phyloP scores from a whole-genome alignment of 75 land plant species.

The Pseudotsuga menziesii region DNA sequence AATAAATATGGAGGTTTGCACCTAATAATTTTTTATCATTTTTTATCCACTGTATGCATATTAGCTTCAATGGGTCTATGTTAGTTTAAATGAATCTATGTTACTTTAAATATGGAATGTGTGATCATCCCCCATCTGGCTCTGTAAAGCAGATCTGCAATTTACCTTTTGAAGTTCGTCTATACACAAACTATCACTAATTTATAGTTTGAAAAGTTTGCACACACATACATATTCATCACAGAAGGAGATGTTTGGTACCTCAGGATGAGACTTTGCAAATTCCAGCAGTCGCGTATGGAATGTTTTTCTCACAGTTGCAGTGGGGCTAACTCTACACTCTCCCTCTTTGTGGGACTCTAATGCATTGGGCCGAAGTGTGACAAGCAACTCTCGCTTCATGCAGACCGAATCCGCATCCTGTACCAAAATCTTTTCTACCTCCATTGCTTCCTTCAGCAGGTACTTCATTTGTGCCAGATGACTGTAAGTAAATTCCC shows the following conservation, averaged over 20 bases:
- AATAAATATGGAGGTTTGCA: too few species aligned
- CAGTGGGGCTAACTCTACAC: neutral
- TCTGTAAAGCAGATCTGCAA: too few species aligned
- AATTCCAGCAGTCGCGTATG: conserved; percentile 52
- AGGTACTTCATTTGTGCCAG: conserved; percentile 78
- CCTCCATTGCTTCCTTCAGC: conserved; percentile 58
- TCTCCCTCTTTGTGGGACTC: conserved; percentile 10
- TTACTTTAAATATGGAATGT: too few species aligned
- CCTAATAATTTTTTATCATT: too few species aligned
- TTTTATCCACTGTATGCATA: too few species aligned
- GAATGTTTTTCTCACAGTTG: conserved; percentile 46
- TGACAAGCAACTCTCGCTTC: conserved; percentile 54
- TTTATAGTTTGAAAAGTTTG: too few species aligned
- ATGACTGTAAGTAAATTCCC: conserved; percentile 62
- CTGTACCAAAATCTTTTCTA: conserved; percentile 36
- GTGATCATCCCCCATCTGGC: too few species aligned
- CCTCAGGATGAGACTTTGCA: conserved; percentile 53
- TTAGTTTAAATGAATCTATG: too few species aligned
- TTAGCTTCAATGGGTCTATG: too few species aligned
- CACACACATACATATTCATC: too few species aligned
- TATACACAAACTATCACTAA: too few species aligned
- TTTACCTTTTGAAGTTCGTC: too few species aligned
- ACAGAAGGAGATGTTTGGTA: neutral
- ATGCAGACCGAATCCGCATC: conserved; percentile 46
- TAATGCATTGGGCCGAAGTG: conserved; percentile 22